Evolutionary conservation across 306 rosid genomes (phyloP), one percentile per base, ranked within the genome.

Genomic region (Gynostemma pentaphyllum): DNA sequence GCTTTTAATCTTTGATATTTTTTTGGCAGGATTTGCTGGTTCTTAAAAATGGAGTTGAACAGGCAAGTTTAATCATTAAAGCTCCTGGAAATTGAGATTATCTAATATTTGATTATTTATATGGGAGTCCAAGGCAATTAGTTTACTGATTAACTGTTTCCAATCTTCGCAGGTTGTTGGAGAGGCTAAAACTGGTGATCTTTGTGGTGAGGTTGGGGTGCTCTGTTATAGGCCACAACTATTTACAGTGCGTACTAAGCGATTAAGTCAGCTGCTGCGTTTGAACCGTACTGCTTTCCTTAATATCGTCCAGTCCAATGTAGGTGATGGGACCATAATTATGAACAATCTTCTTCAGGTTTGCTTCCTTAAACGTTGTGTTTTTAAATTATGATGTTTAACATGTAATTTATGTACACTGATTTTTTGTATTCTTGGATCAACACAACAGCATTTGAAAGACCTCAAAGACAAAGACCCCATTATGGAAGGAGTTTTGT

Each of bases 311-410:
- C 90, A 88, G 44, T 85, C 99, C 63, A 86, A 88, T 49, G 79
- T 94, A 2, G 99, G 94, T 7, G 99, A 94, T 44, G 99, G 97
- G 66, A 82, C 87, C 70, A 72, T 88, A 55, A 88, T 88, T 67
- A 84, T 94, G 95, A 94, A 88, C 40, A 94, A 94, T 75, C 90
- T 94, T 62, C 95, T 94, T 71, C 80, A 88, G 97, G 99, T 94
- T 2, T 36, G 85, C 47, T 45, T 48, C 53, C 40, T 54, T 24
- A 34, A 22, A 54, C 30, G 45, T 9, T 56, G 39, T 24, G 22
- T 42, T 1, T 48, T 48, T 24, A 26, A 28, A 48, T 16, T 57
- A 29, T 2, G 45, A 36, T 19, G 64, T 9, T 30, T 55, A 30
- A 57, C 45, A 0, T 18, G 6, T 52, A 57, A 36, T 7, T 57